Conservation (phyloP, 2,329 filamentous ascomycete genomes). For the Xylaria sp. region DNA sequence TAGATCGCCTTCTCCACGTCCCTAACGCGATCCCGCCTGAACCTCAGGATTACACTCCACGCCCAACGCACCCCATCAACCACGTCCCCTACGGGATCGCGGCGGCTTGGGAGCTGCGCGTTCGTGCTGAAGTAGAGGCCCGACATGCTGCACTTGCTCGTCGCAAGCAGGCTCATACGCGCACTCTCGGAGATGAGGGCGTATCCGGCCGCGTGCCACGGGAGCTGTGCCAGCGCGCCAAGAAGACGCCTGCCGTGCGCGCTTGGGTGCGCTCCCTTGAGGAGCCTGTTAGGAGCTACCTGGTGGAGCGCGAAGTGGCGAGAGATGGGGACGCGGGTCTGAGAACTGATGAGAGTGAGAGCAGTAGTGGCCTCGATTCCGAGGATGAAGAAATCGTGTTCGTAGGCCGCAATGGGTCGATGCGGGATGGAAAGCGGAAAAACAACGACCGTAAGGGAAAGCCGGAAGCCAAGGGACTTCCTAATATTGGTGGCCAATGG, state of each 20-base stretch:
- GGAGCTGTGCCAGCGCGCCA: slow-evolving; percentile 82
- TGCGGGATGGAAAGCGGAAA: slow-evolving; percentile 53
- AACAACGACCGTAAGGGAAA: slow-evolving; percentile 49
- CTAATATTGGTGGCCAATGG: slow-evolving; percentile 50
- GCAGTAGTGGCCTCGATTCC: slow-evolving; percentile 54
- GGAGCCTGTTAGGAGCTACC: slow-evolving; percentile 81
- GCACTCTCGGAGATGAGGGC: slow-evolving; percentile 55
- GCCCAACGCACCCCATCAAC: slow-evolving; percentile 81
- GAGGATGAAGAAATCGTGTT: slow-evolving; percentile 94
- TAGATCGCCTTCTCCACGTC: slow-evolving; percentile 87
- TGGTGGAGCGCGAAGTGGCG: slow-evolving; percentile 65
- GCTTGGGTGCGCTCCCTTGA: slow-evolving; percentile 86
- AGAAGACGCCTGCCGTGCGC: slow-evolving; percentile 81
- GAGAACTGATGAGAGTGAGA: slow-evolving; percentile 36
- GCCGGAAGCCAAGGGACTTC: slow-evolving; percentile 39
- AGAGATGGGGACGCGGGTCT: slow-evolving; percentile 49
- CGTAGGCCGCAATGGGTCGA: slow-evolving; percentile 76
- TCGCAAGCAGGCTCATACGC: slow-evolving; percentile 58
- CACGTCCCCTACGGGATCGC: slow-evolving; percentile 90
- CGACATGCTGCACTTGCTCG: slow-evolving; percentile 55
- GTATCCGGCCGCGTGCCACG: slow-evolving; percentile 74
- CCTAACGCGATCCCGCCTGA: slow-evolving; percentile 86
- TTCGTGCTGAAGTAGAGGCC: slow-evolving; percentile 60
- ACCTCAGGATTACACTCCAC: slow-evolving; percentile 83
- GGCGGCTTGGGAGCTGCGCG: slow-evolving; percentile 55